phyloP scores from a whole-genome alignment of 306 rosid species.

The Quercus alba region DNA sequence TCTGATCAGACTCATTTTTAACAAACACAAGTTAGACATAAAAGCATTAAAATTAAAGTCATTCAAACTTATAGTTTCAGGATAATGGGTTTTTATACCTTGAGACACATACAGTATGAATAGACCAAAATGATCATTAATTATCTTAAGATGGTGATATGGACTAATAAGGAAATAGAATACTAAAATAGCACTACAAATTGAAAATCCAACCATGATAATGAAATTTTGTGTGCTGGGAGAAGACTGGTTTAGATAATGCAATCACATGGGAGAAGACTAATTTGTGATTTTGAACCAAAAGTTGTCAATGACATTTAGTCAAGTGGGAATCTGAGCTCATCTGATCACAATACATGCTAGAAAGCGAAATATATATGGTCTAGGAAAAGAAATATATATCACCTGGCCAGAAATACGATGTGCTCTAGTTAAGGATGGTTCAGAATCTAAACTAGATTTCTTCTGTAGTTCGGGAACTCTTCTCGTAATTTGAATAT shows the following conservation, averaged over 20 bases:
- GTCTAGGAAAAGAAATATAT: not conserved
- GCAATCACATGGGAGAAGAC: not conserved
- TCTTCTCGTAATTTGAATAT: slow-evolving; percentile 79
- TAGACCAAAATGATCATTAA: not conserved
- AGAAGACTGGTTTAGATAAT: not conserved
- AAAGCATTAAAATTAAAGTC: not conserved
- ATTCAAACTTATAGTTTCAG: not conserved
- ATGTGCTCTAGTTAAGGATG: slow-evolving; percentile 64
- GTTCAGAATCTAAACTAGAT: slow-evolving; percentile 60
- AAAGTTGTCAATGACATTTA: not conserved
- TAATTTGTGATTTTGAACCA: not conserved
- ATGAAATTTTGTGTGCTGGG: too few relatives aligned
- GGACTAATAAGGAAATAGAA: not conserved
- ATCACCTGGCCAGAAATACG: slow-evolving; percentile 74
- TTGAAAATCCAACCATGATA: too few relatives aligned
- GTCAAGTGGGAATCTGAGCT: not conserved
- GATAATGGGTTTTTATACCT: not conserved
- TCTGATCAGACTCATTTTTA: slow-evolving; percentile 44
- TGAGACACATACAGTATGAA: not conserved
- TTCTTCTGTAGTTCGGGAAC: slow-evolving; percentile 64
- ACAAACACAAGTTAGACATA: slow-evolving; percentile 8
- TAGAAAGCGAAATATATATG: slow-evolving; percentile 1
- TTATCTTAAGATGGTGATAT: not conserved
- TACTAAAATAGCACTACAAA: too few relatives aligned
- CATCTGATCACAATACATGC: not conserved